A percentile compares a stretch with the other conserved stretches of the same genome.
Conservation (phyloP, 1,284 basidiomycete genomes). For the Calocybe gambosa region DNA sequence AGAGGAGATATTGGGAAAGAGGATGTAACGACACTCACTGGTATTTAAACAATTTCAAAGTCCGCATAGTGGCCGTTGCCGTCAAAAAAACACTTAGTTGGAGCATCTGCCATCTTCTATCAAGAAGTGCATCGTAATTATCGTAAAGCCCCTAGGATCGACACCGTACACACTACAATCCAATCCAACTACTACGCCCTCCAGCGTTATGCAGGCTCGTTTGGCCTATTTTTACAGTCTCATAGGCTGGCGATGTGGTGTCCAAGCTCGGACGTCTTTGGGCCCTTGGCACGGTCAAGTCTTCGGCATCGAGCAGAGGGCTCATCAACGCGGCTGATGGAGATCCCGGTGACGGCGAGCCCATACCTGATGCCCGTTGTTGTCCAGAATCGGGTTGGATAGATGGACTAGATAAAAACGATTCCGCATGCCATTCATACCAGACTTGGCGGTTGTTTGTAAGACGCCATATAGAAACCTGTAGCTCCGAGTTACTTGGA, state of each 20-base stretch:
- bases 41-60: conserved; percentile 18
- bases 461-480: conserved; percentile 92
- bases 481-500: conserved; percentile 86
- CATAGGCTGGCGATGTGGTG: conserved; percentile 17
- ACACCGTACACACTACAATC: conserved; percentile 38
- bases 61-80: conserved; percentile 13
- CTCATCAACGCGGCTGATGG: conserved; percentile 45
- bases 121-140: neutral
- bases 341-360: conserved; percentile 25
- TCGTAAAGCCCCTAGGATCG: neutral
- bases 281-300: conserved; percentile 25
- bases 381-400: conserved; percentile 20
- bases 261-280: conserved; percentile 11
- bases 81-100: neutral
- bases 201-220: conserved; percentile 87
- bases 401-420: conserved; percentile 59
- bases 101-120: conserved; percentile 1
- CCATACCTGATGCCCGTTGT: conserved; percentile 11
- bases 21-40: conserved; percentile 7
- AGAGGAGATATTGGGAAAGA: conserved; percentile 14
- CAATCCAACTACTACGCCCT: conserved; percentile 90
- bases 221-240: conserved; percentile 85
- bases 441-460: conserved; percentile 87
- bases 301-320: conserved; percentile 57
- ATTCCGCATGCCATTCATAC: conserved; percentile 99